Percentiles rank a stretch among this genome's conserved stretches.
phyloP scores from a whole-genome alignment of 179 eudicot genomes.

The Beta macrorhiza region DNA sequence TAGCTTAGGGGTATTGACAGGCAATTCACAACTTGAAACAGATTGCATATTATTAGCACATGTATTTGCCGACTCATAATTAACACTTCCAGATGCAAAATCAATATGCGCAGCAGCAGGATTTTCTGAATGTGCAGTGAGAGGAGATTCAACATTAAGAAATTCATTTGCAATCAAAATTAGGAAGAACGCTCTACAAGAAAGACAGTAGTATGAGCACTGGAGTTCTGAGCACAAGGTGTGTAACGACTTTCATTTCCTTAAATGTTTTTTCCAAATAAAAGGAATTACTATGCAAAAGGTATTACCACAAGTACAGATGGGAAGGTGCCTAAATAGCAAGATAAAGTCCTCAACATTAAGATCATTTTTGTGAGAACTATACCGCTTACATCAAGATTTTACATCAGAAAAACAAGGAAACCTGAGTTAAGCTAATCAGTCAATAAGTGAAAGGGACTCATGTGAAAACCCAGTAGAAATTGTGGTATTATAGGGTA shows the following conservation, averaged over 20 bases:
- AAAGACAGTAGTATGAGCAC: background rate
- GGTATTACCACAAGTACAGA: background rate
- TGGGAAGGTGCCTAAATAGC: background rate
- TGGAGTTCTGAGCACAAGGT: background rate
- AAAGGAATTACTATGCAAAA: slow-evolving; percentile 1
- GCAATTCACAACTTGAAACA: too few species aligned
- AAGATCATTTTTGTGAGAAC: background rate
- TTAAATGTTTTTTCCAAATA: background rate
- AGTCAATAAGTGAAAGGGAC: background rate
- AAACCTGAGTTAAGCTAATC: background rate
- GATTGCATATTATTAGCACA: too few species aligned
- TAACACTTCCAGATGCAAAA: too few species aligned
- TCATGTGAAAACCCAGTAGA: background rate
- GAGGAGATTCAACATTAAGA: too few species aligned
- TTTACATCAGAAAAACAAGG: background rate
- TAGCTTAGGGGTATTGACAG: too few species aligned
- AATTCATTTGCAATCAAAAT: too few species aligned
- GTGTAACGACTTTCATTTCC: background rate
- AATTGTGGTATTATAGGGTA: background rate
- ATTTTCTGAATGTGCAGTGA: too few species aligned
- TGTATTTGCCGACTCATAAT: too few species aligned
- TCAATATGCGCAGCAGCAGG: too few species aligned
- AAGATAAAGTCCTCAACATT: background rate
- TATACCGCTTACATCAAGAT: background rate
- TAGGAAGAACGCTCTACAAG: background rate